A percentile compares a stretch with the other conserved stretches of the same genome.
These are phyloP conservation scores for Candida jianshihensis DNA, from an alignment of 805 yeast species.

Conservation along the genomic window DNA sequence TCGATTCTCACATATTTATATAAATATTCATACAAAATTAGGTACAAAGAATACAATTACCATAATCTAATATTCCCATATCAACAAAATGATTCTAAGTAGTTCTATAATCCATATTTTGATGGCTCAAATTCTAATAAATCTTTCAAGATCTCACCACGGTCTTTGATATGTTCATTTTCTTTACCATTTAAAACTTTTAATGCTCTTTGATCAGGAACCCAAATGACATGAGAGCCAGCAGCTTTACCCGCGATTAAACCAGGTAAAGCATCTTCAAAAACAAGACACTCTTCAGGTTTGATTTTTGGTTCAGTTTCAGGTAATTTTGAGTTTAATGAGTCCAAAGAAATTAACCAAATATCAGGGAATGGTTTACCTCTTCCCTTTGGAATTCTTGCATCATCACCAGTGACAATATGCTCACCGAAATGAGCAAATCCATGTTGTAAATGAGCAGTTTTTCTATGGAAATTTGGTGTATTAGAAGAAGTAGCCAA, in stretches of 20 bases:
- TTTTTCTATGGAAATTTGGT: constrained; percentile 60
- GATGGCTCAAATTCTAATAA: constrained; percentile 46
- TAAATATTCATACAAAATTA: neutral
- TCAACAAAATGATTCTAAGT: no score
- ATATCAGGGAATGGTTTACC: constrained; percentile 96
- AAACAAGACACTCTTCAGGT: constrained; percentile 78
- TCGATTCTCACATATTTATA: neutral
- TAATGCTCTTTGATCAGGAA: constrained; percentile 76
- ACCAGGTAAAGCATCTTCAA: constrained; percentile 96
- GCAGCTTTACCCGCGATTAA: constrained; percentile 78
- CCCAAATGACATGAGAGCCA: constrained; percentile 87
- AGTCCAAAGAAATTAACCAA: constrained; percentile 74
- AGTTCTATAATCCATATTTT: constrained; percentile 36
- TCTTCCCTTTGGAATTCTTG: constrained; percentile 70
- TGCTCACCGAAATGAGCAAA: constrained; percentile 60
- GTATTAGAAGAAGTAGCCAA: constrained; percentile 80
- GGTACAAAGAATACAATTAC: no score
- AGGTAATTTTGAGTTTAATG: constrained; percentile 51
- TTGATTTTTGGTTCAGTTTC: constrained; percentile 37
- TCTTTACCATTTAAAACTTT: constrained; percentile 46
- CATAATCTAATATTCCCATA: no score
- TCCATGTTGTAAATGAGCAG: constrained; percentile 57
- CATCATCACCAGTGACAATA: constrained; percentile 84
- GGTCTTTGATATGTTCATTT: constrained; percentile 40
- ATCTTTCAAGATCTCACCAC: constrained; percentile 50